These are phyloP conservation scores for Leccinum ochraceum DNA, from an alignment of 768 basidiomycete species.

Conservation along the genomic window DNA sequence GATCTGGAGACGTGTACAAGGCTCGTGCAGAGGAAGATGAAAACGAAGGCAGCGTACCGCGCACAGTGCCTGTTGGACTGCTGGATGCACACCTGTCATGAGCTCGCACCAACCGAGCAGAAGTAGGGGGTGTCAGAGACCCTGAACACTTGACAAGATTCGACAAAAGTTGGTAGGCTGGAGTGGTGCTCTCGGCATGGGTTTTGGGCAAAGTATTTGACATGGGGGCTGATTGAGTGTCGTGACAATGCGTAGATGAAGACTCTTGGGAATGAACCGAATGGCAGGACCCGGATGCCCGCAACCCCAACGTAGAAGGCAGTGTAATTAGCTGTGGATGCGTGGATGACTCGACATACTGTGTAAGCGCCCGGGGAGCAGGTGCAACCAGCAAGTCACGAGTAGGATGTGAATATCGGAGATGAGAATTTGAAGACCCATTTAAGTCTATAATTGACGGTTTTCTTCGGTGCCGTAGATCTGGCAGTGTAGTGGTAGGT, in stretches of 20 bases:
- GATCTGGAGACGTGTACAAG: conserved; percentile 15
- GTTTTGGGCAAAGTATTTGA: conserved; percentile 36
- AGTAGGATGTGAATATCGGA: conserved; percentile 53
- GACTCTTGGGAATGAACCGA: conserved; percentile 13
- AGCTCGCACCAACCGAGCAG: conserved; percentile 34
- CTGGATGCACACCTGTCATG: conserved; percentile 36
- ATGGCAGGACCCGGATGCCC: conserved; percentile 38
- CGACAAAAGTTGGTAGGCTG: conserved; percentile 64
- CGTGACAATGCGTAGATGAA: conserved; percentile 2
- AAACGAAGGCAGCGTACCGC: conserved; percentile 15
- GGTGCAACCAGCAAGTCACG: conserved; percentile 61
- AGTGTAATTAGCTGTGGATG: conserved; percentile 56
- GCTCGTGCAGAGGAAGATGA: conserved; percentile 18
- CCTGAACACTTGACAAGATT: conserved; percentile 47
- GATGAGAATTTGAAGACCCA: conserved; percentile 32
- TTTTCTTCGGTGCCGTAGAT: conserved; percentile 39
- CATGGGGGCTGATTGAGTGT: background rate
- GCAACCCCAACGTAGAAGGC: conserved; percentile 72
- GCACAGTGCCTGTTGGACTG: conserved; percentile 32
- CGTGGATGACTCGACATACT: conserved; percentile 62
- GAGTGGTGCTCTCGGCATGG: conserved; percentile 46
- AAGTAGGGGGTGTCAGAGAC: conserved; percentile 28
- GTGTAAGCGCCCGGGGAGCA: conserved; percentile 73
- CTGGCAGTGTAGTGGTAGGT: conserved; percentile 39
- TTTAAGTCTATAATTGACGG: conserved; percentile 47